Conservation (phyloP, 495 filamentous ascomycete genomes). For the Hypoxylon rickii region DNA sequence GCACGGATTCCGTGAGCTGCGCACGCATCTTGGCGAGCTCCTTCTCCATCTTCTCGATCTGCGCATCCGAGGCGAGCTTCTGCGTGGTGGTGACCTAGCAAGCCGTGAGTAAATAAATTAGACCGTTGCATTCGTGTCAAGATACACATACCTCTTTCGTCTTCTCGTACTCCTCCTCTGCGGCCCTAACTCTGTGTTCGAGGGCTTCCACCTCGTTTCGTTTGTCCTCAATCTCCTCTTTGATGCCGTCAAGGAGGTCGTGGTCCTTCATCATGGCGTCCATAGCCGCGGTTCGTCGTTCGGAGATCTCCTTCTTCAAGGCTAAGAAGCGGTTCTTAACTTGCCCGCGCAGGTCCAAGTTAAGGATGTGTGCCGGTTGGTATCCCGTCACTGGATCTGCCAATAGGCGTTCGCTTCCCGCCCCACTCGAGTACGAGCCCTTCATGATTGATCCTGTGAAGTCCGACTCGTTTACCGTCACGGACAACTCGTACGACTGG, state of each 20-base stretch:
- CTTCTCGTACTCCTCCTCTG: conserved; percentile 91
- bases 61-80: conserved; percentile 82
- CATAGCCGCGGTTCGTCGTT: conserved; percentile 76
- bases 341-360: conserved; percentile 78
- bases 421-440: conserved; percentile 52
- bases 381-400: conserved; percentile 83
- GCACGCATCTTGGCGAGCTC: conserved; percentile 91
- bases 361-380: conserved; percentile 83
- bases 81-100: conserved; percentile 73
- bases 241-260: conserved; percentile 87
- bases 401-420: conserved; percentile 65
- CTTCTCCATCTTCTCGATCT: conserved; percentile 98
- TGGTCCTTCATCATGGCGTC: conserved; percentile 90
- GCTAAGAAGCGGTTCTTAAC: conserved; percentile 77
- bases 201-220: conserved; percentile 86
- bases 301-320: conserved; percentile 85
- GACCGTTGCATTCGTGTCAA: not conserved
- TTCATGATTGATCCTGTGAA: conserved; percentile 71
- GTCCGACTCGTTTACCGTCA: conserved; percentile 72
- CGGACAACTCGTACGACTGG: conserved; percentile 76
- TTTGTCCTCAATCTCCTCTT: conserved; percentile 95
- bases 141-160: conserved; percentile 71
- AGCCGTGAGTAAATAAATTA: conserved; percentile 25
- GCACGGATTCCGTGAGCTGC: conserved; percentile 82
- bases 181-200: conserved; percentile 80